These are phyloP conservation scores for Hippophae gyantsensis DNA, from an alignment of 306 rosid genomes.

Conservation along the genomic window DNA sequence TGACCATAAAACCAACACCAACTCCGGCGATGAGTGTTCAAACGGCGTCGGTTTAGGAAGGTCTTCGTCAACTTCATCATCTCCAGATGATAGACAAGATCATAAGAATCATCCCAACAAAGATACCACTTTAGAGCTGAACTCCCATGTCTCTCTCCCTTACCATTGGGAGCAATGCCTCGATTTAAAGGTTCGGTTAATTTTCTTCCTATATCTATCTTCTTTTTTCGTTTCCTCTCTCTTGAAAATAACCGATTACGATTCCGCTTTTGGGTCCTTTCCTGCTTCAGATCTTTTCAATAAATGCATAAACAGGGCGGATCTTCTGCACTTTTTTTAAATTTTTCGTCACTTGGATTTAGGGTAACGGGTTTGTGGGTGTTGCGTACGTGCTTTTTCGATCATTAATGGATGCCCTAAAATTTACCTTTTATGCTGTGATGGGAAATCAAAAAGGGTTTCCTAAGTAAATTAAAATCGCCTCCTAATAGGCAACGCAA, in stretches of 20 bases:
- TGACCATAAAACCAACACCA: slow-evolving; percentile 22
- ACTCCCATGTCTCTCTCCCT: slow-evolving; percentile 82
- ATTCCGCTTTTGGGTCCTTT: neutral
- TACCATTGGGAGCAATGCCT: slow-evolving; percentile 97
- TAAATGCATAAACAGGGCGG: neutral
- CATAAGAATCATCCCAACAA: slow-evolving; percentile 22
- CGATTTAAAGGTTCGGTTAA: slow-evolving; percentile 57
- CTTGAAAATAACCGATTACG: slow-evolving; percentile 1
- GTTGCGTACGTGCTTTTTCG: neutral
- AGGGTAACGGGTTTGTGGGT: neutral
- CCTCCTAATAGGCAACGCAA: neutral
- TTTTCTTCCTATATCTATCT: too few relatives aligned
- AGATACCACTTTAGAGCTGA: slow-evolving; percentile 62
- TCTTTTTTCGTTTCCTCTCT: neutral
- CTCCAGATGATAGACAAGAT: slow-evolving; percentile 26
- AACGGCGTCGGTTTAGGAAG: neutral
- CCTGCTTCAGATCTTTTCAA: neutral
- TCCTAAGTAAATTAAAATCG: neutral
- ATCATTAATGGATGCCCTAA: neutral
- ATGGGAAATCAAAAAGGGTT: neutral
- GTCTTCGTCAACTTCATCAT: slow-evolving; percentile 34
- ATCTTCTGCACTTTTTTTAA: neutral
- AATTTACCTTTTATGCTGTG: neutral
- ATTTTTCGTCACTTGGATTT: neutral
- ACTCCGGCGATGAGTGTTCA: slow-evolving; percentile 15